A percentile compares a stretch with the other conserved stretches of the same genome.
phyloP scores from a whole-genome alignment of 1,139 yeast species.

The Hyphopichia khmerensis region DNA sequence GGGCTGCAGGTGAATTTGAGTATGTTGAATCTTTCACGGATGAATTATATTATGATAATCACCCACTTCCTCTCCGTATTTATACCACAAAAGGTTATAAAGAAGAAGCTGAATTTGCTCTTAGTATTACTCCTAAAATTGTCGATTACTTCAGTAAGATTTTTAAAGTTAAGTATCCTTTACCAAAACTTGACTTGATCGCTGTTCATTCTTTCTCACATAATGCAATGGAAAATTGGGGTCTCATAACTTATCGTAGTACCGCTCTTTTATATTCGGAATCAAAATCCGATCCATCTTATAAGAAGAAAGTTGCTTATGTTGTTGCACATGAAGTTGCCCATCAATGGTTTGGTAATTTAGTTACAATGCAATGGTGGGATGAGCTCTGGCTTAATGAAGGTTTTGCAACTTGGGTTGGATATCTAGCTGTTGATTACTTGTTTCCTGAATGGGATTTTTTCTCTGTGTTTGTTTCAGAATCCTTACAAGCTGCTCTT shows the following conservation, averaged over 20 bases:
- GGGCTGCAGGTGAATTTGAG: conserved; percentile 75
- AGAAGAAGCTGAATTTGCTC: conserved; percentile 62
- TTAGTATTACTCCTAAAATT: conserved; percentile 63
- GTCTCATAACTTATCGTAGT: conserved; percentile 77
- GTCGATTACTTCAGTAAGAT: conserved; percentile 64
- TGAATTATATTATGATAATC: conserved; percentile 29
- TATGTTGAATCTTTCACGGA: conserved; percentile 56
- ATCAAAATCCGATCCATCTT: conserved; percentile 61
- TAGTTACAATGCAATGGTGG: conserved; percentile 67
- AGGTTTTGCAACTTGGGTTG: conserved; percentile 64
- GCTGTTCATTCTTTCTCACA: conserved; percentile 77
- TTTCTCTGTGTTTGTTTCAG: conserved; percentile 53
- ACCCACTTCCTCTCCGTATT: conserved; percentile 71
- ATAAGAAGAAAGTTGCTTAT: conserved; percentile 78
- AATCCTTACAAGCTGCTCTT: conserved; percentile 51
- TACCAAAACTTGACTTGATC: conserved; percentile 73
- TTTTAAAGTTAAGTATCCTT: conserved; percentile 66
- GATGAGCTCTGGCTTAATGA: conserved; percentile 64
- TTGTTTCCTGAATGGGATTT: conserved; percentile 60
- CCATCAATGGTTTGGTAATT: conserved; percentile 67
- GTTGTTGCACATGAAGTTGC: conserved; percentile 69
- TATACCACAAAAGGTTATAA: conserved; percentile 72
- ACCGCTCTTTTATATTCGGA: conserved; percentile 72
- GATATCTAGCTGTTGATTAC: conserved; percentile 50
- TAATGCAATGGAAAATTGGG: conserved; percentile 93